Base-by-base conservation (phyloP, 208 protist species). In the Naegleria gruberi region DNA sequence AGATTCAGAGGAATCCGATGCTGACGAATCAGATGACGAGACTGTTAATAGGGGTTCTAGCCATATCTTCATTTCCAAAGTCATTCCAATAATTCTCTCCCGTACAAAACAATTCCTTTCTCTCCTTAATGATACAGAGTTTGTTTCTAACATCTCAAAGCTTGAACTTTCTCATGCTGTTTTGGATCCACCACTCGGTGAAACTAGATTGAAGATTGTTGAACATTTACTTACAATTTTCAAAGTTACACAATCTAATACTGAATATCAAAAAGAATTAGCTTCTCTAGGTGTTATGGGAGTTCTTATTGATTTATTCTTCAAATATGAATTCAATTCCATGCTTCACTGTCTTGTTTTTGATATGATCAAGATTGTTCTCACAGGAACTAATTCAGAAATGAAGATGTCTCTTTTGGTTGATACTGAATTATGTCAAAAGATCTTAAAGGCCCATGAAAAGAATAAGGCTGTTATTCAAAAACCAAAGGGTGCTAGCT, bases 141-240 rank as follows among this genome's bases (percentile, higher is more conserved):
- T 77, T 77, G 30, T 77, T 77, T 37, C 65, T 37, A 30, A n/a
- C 26, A 37, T 77, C 12, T 37, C 65, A 37, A 37, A 30, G 34
- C 8, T 83, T 41, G 77, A 23, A 3, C 12, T 44, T 37, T 44
- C 65, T 77, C 65, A 77, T 77, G 65, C 30, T 37, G 26, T 77
- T n/a, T 77, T 77, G 30, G 65, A 77, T 77, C 65, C 65, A 37
- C 65, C 65, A 30, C 65, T 77, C 26, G 65, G 65, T 77, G 65
- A 77, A n/a, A 77, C 65, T 37, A 77, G 65, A 77, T 77, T 77
- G 30, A 77, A 37, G 30, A 26, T 77, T 19, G 30, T 77, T 77
- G 65, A 77, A 77, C 65, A 77, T n/a, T 77, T 77, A n/a, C 30
- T 77, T 37, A 77, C 65, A 77, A 37, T 77, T 37, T 77, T 77